Conservation (phyloP, 352 stramenopile species). For the Pseudoperonospora humuli region DNA sequence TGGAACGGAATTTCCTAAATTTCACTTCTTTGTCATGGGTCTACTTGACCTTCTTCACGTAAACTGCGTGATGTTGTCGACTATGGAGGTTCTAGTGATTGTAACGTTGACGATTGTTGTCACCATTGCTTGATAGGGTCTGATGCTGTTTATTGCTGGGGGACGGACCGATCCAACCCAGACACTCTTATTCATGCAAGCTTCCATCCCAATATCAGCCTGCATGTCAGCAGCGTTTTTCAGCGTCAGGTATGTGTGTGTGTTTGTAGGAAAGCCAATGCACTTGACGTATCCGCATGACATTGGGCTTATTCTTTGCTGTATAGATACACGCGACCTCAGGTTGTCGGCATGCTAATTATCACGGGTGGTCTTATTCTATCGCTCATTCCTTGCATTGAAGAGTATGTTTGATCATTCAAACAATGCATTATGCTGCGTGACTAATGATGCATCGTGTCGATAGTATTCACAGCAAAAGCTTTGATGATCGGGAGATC, state of each 20-base stretch:
- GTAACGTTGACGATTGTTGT: background rate
- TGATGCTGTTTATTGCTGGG: constrained; percentile 79
- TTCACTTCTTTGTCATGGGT: constrained; percentile 84
- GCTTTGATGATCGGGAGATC: constrained; percentile 61
- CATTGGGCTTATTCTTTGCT: background rate
- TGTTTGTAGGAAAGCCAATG: too few species aligned
- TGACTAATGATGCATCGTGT: constrained; percentile 4
- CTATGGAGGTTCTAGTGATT: background rate
- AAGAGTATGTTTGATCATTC: constrained; percentile 47
- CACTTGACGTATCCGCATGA: background rate
- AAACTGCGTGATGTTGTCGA: constrained; percentile 6
- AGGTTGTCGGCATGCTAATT: constrained; percentile 60
- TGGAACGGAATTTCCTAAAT: constrained; percentile 77
- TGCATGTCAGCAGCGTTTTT: constrained; percentile 53
- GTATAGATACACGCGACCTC: constrained; percentile 60
- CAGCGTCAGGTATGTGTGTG: constrained; percentile 31
- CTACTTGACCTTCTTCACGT: constrained; percentile 78
- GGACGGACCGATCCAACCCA: constrained; percentile 77
- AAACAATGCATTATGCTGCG: background rate
- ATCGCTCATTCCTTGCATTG: constrained; percentile 62
- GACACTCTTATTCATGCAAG: constrained; percentile 81
- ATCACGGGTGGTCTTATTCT: constrained; percentile 67
- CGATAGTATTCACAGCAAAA: constrained; percentile 47
- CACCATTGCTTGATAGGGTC: constrained; percentile 31
- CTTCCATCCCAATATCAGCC: constrained; percentile 63